Evolutionary conservation across 306 rosid genomes (phyloP).

Genomic region (Quercus dentata): DNA sequence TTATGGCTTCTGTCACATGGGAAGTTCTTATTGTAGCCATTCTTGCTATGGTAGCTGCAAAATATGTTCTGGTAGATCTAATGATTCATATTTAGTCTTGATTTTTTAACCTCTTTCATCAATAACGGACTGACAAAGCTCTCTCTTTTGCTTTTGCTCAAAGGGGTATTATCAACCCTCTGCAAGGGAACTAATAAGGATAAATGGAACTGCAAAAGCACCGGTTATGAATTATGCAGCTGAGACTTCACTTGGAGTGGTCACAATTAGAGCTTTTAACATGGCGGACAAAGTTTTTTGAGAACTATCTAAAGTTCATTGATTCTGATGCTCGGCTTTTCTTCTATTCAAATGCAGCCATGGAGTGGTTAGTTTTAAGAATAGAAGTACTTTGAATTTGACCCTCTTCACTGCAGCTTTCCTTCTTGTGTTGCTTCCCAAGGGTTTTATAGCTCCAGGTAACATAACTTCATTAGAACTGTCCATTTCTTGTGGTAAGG

Average conservation of each 20-base stretch:
- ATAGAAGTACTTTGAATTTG: conserved; percentile 64
- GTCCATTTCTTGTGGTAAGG: not conserved
- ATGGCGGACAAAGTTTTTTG: conserved; percentile 50
- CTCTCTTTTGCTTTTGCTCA: not conserved
- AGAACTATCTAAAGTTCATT: conserved; percentile 50
- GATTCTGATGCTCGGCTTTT: conserved; percentile 66
- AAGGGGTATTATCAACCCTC: conserved; percentile 76
- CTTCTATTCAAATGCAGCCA: conserved; percentile 59
- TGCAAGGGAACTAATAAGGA: conserved; percentile 67
- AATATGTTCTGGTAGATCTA: conserved; percentile 45
- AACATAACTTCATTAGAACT: not conserved
- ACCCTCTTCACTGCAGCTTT: conserved; percentile 63
- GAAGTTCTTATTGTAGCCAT: conserved; percentile 65
- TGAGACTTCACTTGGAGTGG: conserved; percentile 78
- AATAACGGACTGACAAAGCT: not conserved
- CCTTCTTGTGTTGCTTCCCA: conserved; percentile 56
- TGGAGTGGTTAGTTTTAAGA: conserved; percentile 68
- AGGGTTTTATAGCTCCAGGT: conserved; percentile 61
- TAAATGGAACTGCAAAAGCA: conserved; percentile 91
- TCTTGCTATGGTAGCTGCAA: conserved; percentile 49
- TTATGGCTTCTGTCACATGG: conserved; percentile 79
- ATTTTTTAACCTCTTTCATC: not conserved
- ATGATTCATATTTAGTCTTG: not conserved
- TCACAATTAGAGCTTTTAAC: conserved; percentile 72
- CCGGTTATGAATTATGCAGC: conserved; percentile 74